Evolutionary conservation across 169 alveolate genomes (phyloP), one percentile per base, ranked within the genome.

Genomic region (Eimeria praecox): DNA sequence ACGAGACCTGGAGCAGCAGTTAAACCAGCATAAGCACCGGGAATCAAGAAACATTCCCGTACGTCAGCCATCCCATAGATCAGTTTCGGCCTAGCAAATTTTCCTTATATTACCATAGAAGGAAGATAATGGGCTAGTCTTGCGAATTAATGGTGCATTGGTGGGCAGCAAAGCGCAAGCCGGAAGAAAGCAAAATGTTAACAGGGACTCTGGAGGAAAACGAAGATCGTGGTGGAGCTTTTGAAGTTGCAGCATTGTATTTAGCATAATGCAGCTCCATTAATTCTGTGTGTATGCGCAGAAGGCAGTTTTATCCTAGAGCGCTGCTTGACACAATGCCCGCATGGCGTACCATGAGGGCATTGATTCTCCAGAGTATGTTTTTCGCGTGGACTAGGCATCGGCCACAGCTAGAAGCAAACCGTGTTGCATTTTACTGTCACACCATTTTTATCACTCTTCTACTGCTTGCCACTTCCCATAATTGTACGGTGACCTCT

Each of bases 1-100:
- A 73, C 33, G 83, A 73, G 54, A 73, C 83, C 83, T 35, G 30
- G 14, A 33, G 33, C 83, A 38, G 83, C 52, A 73, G 54, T 73
- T 20, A 12, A 20, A 3, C 2, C 52, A 38, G 14, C 83, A 14
- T 4, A 20, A 6, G n/a, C 54, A 38, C 83, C 52, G 54, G 33
- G 52, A 16, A 1, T 16, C 49, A 73, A 73, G 83, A 73, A 35
- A 22, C 83, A 38, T 73, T 38, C 49, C 3, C 35, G 38, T 20
- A 20, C 30, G 54, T 22, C 52, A 3, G 5, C 46, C 16, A 66
- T 2, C 33, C 44, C 78, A 35, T 24, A 35, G 22, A 73, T 49
- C n/a, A 38, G n/a, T 38, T 35, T 38, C 33, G 16, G 12, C 54
- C 3, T 35, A 9, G 14, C 1, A 73, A 38, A 38, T 16, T 38